A percentile compares a stretch with the other conserved stretches of the same genome.
phyloP scores from a whole-genome alignment of 2,329 filamentous ascomycete genomes.

The Pyrenochaeta sp. region DNA sequence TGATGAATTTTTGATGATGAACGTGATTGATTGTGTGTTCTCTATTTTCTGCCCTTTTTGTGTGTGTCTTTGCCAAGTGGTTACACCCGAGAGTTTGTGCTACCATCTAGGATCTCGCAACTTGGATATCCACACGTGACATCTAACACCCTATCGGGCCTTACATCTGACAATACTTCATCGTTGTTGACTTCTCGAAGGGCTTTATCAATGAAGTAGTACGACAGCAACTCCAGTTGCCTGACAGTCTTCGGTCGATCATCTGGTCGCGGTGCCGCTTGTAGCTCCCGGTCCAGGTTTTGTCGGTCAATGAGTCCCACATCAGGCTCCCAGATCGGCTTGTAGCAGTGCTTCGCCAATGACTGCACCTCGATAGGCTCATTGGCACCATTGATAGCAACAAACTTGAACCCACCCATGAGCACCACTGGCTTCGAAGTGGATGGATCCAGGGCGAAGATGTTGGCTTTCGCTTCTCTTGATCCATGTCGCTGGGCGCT shows the following conservation, averaged over 20 bases:
- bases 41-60: too few relatives aligned
- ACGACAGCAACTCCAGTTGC: too few relatives aligned
- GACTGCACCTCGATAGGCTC: neutral
- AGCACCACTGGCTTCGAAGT: constrained; percentile 13
- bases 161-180: too few relatives aligned
- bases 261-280: constrained; percentile 11
- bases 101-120: too few relatives aligned
- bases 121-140: too few relatives aligned
- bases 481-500: neutral
- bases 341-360: constrained; percentile 11
- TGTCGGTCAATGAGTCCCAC: constrained; percentile 9
- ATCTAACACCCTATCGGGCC: too few relatives aligned
- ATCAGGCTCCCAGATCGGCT: too few relatives aligned
- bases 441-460: constrained; percentile 14
- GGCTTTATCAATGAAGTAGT: constrained; percentile 16
- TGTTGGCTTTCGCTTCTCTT: constrained; percentile 14
- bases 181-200: constrained; percentile 4
- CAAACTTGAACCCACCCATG: constrained; percentile 23
- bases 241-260: constrained; percentile 10
- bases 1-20: too few relatives aligned
- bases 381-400: constrained; percentile 9
- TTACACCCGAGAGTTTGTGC: too few relatives aligned
- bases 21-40: too few relatives aligned
- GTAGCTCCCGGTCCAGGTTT: constrained; percentile 14
- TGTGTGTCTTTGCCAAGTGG: too few relatives aligned